Evolutionary conservation across 164 flowering plant genomes (phyloP).

Genomic region (Malania oleifera): DNA sequence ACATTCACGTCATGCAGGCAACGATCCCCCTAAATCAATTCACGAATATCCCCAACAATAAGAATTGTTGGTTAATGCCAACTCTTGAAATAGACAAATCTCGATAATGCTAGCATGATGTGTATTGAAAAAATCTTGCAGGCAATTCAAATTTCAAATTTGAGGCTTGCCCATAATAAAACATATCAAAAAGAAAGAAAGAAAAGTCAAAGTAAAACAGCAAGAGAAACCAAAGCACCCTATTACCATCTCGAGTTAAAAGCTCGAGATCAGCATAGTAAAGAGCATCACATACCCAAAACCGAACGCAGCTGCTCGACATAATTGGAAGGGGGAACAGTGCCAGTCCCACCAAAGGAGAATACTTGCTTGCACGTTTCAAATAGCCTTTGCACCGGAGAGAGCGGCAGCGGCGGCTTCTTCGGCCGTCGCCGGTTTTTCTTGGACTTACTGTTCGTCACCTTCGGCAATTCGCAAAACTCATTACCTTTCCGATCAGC

Average conservation of each 20-base stretch:
- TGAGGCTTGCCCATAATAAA: background rate
- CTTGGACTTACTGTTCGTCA: conserved; percentile 23
- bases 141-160: background rate
- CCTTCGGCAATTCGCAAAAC: conserved; percentile 21
- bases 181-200: too few species aligned
- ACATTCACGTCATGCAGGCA: too few species aligned
- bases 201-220: background rate
- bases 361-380: conserved; percentile 56
- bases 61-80: too few species aligned
- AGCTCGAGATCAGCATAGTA: background rate
- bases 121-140: too few species aligned
- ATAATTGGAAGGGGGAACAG: conserved; percentile 37
- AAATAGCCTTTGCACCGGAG: conserved; percentile 41
- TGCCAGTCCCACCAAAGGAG: conserved; percentile 32
- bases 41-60: too few species aligned
- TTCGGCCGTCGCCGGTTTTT: conserved; percentile 32
- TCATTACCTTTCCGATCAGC: conserved; percentile 26
- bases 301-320: conserved; percentile 35
- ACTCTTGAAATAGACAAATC: too few species aligned
- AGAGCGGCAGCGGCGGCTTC: conserved; percentile 18
- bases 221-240: background rate
- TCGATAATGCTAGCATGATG: too few species aligned
- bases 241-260: background rate
- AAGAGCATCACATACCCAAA: conserved; percentile 34
- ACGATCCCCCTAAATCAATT: too few species aligned